Conservation (phyloP, 2,329 filamentous ascomycete genomes). For the Epichloe aotearoae region DNA sequence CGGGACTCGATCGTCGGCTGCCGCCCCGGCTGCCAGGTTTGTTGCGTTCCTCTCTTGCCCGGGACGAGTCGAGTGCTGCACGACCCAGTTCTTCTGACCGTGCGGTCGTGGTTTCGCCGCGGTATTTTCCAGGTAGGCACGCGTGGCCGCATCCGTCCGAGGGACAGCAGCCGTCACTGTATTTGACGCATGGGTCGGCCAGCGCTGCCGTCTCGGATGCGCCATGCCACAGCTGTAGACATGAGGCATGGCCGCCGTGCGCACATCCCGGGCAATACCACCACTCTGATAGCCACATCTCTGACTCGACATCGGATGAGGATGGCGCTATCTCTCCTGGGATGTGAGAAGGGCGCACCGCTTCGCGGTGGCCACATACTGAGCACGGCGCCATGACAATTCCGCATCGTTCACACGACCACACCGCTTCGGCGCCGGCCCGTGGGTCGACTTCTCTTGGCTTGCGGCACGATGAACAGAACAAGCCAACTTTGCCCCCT, state of each 20-base stretch:
- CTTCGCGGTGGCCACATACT: constrained; percentile 42
- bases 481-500: constrained; percentile 37
- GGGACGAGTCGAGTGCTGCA: constrained; percentile 27
- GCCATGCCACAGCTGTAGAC: constrained; percentile 46
- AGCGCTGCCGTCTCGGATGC: constrained; percentile 14
- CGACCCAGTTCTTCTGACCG: constrained; percentile 40
- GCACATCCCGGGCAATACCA: constrained; percentile 51
- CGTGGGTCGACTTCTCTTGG: constrained; percentile 40
- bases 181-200: constrained; percentile 14
- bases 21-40: constrained; percentile 9
- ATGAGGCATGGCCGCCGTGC: constrained; percentile 49
- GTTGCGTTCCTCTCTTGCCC: constrained; percentile 13
- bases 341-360: constrained; percentile 24
- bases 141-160: constrained; percentile 53
- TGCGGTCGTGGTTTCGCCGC: constrained; percentile 31
- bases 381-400: constrained; percentile 42
- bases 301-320: constrained; percentile 10
- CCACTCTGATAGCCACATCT: constrained; percentile 32
- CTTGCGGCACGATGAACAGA: constrained; percentile 43
- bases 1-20: constrained; percentile 15
- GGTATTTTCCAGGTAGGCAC: constrained; percentile 45
- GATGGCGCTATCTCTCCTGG: constrained; percentile 17
- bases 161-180: constrained; percentile 46
- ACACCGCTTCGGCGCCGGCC: constrained; percentile 31
- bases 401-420: constrained; percentile 44